phyloP scores from a whole-genome alignment of 2,329 filamentous ascomycete species.

The Penicillium griseofulvum region DNA sequence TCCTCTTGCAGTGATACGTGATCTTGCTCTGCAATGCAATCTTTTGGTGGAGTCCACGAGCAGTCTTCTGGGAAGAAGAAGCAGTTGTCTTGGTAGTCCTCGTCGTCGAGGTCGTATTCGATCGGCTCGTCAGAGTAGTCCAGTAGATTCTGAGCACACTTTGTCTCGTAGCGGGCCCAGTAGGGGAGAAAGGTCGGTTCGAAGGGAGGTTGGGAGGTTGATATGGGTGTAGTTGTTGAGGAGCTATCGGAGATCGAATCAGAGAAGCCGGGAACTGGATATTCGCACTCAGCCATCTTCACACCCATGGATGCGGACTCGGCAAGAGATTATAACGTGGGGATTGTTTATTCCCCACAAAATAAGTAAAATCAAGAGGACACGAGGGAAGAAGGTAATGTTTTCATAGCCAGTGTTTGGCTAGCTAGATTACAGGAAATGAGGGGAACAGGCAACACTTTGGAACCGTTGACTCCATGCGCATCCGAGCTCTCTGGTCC shows the following conservation, averaged over 20 bases:
- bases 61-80: conserved; percentile 47
- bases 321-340: background rate
- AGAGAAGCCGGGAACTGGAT: conserved; percentile 19
- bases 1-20: conserved; percentile 5
- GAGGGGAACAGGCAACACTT: conserved; percentile 4
- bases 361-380: background rate
- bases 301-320: conserved; percentile 17
- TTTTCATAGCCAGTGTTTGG: conserved; percentile 12
- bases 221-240: conserved; percentile 1
- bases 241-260: conserved; percentile 10
- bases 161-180: conserved; percentile 39
- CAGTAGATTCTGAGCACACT: conserved; percentile 42
- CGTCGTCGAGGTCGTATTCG: conserved; percentile 44
- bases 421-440: background rate
- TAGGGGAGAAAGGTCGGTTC: conserved; percentile 34
- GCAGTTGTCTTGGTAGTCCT: conserved; percentile 43
- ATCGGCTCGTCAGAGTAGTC: conserved; percentile 42
- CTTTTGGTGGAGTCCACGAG: conserved; percentile 38
- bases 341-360: conserved; percentile 4
- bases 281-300: conserved; percentile 30
- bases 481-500: conserved; percentile 1
- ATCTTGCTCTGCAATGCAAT: conserved; percentile 30
- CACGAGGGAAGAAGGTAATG: conserved; percentile 7
- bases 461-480: conserved; percentile 2
- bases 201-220: conserved; percentile 1